A percentile compares a stretch with the other conserved stretches of the same genome.
Evolutionary conservation across 1,284 basidiomycete species (phyloP).

Genomic region (Ceratobasidium sp.): DNA sequence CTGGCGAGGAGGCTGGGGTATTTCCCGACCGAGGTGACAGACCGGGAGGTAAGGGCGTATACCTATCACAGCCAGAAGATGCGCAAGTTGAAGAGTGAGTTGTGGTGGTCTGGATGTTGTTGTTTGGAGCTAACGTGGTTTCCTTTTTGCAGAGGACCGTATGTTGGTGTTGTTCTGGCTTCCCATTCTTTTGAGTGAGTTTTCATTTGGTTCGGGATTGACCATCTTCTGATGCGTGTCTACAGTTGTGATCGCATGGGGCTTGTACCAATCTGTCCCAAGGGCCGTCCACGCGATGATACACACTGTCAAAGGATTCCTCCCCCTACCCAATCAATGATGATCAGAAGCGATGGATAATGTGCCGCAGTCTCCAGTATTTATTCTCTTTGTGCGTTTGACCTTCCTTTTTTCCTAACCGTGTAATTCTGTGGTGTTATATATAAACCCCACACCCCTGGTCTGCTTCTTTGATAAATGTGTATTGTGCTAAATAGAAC

Average conservation of each 20-base stretch:
- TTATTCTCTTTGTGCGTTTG: conserved; percentile 36
- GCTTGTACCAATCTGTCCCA: conserved; percentile 47
- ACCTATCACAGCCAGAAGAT: conserved; percentile 67
- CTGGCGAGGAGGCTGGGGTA: conserved; percentile 62
- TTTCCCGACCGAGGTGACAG: conserved; percentile 60
- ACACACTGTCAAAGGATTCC: conserved; percentile 14
- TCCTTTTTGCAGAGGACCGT: conserved; percentile 72
- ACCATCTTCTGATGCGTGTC: conserved; percentile 26
- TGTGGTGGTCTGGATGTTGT: neutral
- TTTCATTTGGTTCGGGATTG: neutral
- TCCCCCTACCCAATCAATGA: conserved; percentile 37
- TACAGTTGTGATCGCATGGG: conserved; percentile 51
- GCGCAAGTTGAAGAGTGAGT: conserved; percentile 59
- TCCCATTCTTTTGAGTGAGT: conserved; percentile 84
- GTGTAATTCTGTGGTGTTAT: conserved; percentile 21
- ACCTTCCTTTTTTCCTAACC: neutral
- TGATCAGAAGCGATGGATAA: neutral
- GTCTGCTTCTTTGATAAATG: conserved; percentile 13
- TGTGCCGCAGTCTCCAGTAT: neutral
- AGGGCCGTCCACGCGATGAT: conserved; percentile 46
- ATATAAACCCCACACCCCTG: conserved; percentile 7
- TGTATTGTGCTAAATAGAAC: conserved; percentile 35
- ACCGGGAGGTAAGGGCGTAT: conserved; percentile 73
- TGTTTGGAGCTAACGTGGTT: conserved; percentile 41
- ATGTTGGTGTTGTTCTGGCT: conserved; percentile 97